Percentiles rank a stretch among this genome's conserved stretches.
Evolutionary conservation across 768 basidiomycete species (phyloP).

Genomic region (Macrolepiota dolichaula): DNA sequence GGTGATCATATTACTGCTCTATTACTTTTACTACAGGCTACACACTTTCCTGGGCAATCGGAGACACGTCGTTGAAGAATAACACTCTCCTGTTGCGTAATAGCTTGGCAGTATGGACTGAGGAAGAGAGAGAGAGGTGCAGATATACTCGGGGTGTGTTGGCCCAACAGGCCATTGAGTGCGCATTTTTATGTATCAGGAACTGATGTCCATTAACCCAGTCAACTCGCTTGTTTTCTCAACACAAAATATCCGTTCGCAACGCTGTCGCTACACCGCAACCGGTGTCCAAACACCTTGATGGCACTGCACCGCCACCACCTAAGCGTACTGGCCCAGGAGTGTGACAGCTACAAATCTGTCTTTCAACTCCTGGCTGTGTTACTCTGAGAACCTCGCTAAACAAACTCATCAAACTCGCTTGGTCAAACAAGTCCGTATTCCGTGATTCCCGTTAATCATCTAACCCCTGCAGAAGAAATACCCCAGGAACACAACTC

Average conservation of each 20-base stretch:
- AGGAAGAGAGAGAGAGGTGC: background rate
- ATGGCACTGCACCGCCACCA: conserved; percentile 10
- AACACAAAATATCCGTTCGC: background rate
- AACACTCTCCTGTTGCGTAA: background rate
- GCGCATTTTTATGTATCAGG: background rate
- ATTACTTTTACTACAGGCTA: too few species aligned
- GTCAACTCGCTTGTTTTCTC: too few species aligned
- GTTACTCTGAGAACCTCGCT: conserved; percentile 12
- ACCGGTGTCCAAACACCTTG: conserved; percentile 8
- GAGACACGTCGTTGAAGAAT: background rate
- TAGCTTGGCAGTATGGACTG: background rate
- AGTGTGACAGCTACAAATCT: background rate
- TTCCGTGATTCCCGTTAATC: conserved; percentile 7
- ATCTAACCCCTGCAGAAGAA: background rate
- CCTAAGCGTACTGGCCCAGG: background rate
- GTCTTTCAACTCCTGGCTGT: conserved; percentile 9
- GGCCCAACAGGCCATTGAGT: background rate
- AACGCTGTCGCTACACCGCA: background rate
- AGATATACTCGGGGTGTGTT: conserved; percentile 1
- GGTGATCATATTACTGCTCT: too few species aligned
- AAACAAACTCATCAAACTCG: conserved; percentile 4
- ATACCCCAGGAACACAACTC: background rate
- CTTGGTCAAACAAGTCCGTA: conserved; percentile 7
- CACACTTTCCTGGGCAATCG: conserved; percentile 2
- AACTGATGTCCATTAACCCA: too few species aligned